A percentile compares a stretch with the other conserved stretches of the same genome.
These are phyloP conservation scores for Mycocentrospora acerina DNA, from an alignment of 2,329 filamentous ascomycete genomes.

Conservation along the genomic window DNA sequence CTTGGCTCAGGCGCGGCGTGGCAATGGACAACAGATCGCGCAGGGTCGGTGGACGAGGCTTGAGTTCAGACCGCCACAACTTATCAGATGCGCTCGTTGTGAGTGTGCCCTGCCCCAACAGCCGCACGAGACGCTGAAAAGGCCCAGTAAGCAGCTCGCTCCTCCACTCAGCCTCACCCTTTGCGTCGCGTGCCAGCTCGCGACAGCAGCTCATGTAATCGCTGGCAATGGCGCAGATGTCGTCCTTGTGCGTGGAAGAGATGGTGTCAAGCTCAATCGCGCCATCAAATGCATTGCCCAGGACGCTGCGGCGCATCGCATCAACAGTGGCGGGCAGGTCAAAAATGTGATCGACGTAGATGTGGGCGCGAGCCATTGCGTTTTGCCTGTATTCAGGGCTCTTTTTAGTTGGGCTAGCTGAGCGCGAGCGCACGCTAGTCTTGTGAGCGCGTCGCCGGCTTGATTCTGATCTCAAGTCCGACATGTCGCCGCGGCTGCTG, in stretches of 20 bases:
- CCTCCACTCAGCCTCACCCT: slow-evolving; percentile 3
- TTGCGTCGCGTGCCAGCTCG: slow-evolving; percentile 2
- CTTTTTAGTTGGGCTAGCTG: slow-evolving; percentile 2
- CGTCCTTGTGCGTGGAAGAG: not conserved
- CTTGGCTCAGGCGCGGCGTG: not conserved
- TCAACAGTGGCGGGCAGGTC: slow-evolving; percentile 1
- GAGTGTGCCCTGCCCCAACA: not conserved
- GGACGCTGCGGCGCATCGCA: not conserved
- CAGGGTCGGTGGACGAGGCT: slow-evolving; percentile 1
- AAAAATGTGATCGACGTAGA: slow-evolving; percentile 2
- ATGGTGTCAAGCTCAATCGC: not conserved
- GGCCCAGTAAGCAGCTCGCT: slow-evolving; percentile 1
- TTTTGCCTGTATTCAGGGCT: slow-evolving; percentile 2
- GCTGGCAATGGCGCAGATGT: not conserved
- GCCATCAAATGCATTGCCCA: not conserved
- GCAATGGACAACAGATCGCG: not conserved
- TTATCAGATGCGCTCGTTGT: slow-evolving; percentile 3
- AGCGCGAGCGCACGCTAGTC: slow-evolving; percentile 1
- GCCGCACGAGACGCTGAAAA: slow-evolving; percentile 1
- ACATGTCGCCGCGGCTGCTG: slow-evolving; percentile 1
- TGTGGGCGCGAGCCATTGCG: slow-evolving; percentile 1
- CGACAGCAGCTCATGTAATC: slow-evolving; percentile 1
- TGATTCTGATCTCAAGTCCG: not conserved
- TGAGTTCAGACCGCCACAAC: slow-evolving; percentile 3
- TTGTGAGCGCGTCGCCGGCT: slow-evolving; percentile 3